Base-by-base conservation (phyloP, 2,329 filamentous ascomycete genomes). In the Polychaeton citri region DNA sequence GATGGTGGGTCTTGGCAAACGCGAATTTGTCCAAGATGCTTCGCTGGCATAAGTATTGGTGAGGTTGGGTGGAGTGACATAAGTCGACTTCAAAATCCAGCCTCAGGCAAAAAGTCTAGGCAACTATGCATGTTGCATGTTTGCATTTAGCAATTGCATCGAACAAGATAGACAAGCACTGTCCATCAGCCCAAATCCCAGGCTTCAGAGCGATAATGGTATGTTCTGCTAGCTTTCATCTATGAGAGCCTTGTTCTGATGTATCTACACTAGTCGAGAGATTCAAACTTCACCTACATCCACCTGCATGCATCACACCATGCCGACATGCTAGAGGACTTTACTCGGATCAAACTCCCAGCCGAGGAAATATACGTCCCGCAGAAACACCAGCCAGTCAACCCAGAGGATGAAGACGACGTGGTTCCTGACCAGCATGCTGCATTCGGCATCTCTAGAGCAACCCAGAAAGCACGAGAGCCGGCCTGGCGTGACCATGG, bases 361-460 rank as follows among this genome's bases (percentile, higher is more conserved):
- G 56, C 61, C 42, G 83, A 90, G 61, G 81, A 87, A 38, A 82
- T 90, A 54, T 81, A 82, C 58, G 80, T 92, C n/a, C 75, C 80
- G 21, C 75, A 76, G 6, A 74, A 84, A 43, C 75, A 86, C 54
- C 81, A 85, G 55, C 84, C 83, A 28, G 69, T 86, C 52, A 88
- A 90, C 55, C 83, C 84, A 0, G 83, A 90, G 58, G 83, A 90
- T 55, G 82, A 90, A 60, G 84, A 90, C 53, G 83, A 90, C 52
- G 80, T 90, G 3, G 83, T 90, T 4, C 83, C 84, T 0, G 82
- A 90, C 58, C 83, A 90, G 61, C 83, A 90, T 54, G 83, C 83
- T 9, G 84, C 83, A 0, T 90, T 90, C 55, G 84, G 83, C 26
- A 90, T 92, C 49, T 76, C 83, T 57, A 73, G 81, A 46, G 83